phyloP scores from a whole-genome alignment of 768 basidiomycete genomes.

The Boletus sp. region DNA sequence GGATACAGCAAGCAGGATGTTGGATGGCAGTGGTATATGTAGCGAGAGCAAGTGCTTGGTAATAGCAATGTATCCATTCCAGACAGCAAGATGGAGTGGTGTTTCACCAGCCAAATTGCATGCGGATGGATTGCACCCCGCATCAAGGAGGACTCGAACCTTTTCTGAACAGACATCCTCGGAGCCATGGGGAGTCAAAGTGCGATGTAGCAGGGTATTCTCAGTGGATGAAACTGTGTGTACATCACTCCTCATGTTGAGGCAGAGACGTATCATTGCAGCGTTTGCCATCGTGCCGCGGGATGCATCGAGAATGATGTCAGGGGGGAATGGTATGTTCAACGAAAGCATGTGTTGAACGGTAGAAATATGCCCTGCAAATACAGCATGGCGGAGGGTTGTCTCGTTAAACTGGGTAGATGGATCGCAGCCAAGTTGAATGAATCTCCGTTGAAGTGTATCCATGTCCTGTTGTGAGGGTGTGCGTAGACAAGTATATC shows the following conservation, averaged over 20 bases:
- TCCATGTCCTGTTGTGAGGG: neutral
- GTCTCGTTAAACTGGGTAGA: neutral
- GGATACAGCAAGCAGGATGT: neutral
- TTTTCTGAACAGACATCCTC: neutral
- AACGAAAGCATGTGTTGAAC: neutral
- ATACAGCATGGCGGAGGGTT: neutral
- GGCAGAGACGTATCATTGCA: neutral
- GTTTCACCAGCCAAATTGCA: neutral
- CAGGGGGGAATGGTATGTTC: neutral
- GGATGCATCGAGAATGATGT: neutral
- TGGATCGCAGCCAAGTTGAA: neutral
- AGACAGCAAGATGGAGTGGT: neutral
- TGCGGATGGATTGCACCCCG: neutral
- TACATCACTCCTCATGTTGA: neutral
- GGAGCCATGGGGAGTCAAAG: fast-evolving
- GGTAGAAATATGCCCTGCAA: neutral
- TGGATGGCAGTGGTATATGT: neutral
- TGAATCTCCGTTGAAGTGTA: neutral
- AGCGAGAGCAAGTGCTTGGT: neutral
- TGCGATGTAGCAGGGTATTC: neutral
- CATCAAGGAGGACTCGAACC: neutral
- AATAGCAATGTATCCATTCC: neutral
- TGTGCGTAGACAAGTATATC: fast-evolving
- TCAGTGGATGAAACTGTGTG: neutral
- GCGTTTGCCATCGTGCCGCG: neutral